phyloP scores from a whole-genome alignment of 1,284 basidiomycete genomes.

The Apiotrichum montevideense region DNA sequence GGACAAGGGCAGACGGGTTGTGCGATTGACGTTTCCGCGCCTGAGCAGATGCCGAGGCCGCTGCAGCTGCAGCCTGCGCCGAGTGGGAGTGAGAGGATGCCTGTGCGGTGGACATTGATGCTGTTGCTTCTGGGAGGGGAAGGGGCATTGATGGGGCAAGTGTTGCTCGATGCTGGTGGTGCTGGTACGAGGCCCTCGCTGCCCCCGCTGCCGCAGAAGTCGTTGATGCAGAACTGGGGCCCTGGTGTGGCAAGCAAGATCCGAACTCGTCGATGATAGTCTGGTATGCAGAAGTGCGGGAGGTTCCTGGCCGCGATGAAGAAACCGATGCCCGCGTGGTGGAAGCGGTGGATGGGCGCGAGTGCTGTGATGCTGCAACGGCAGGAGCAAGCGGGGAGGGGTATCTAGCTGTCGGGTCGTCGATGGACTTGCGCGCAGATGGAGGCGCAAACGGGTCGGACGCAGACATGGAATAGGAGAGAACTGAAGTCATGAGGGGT shows the following conservation, averaged over 20 bases:
- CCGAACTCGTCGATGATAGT: conserved; percentile 20
- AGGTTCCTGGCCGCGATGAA: conserved; percentile 6
- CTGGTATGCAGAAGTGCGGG: conserved; percentile 10
- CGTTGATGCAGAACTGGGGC: neutral
- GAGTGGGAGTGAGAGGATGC: conserved; percentile 28
- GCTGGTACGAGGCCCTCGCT: neutral
- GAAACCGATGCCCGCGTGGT: conserved; percentile 14
- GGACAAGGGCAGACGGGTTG: conserved; percentile 33
- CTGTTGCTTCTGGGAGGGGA: conserved; percentile 24
- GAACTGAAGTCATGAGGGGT: conserved; percentile 9
- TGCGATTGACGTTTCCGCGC: conserved; percentile 41
- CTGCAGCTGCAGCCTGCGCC: conserved; percentile 10
- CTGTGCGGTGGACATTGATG: conserved; percentile 22
- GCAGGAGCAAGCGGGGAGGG: conserved; percentile 11
- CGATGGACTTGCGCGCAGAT: conserved; percentile 12
- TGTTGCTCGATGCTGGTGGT: conserved; percentile 9
- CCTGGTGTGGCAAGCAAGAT: conserved; percentile 7
- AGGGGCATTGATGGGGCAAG: conserved; percentile 30
- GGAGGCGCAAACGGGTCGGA: conserved; percentile 19
- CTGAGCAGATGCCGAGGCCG: conserved; percentile 1
- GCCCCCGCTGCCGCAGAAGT: neutral
- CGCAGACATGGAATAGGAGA: conserved; percentile 13
- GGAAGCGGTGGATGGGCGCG: conserved; percentile 13
- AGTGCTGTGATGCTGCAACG: conserved; percentile 6
- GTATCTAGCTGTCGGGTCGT: conserved; percentile 11